phyloP scores from a whole-genome alignment of 2,329 filamentous ascomycete genomes.

The Huntiella savannae region DNA sequence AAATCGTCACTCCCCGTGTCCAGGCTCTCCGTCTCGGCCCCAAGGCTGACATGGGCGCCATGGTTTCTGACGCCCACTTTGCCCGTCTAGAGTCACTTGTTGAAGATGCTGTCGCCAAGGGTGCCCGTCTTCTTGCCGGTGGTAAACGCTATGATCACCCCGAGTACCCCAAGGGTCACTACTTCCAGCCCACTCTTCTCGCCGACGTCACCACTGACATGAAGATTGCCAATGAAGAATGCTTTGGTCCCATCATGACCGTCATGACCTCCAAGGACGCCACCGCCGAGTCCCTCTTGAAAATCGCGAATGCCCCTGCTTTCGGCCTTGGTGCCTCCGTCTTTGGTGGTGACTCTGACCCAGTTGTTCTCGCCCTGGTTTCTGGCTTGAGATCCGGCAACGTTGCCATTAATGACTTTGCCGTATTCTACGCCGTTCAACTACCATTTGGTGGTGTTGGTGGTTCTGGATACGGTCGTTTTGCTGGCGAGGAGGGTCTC shows the following conservation, averaged over 20 bases:
- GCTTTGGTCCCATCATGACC: conserved; percentile 81
- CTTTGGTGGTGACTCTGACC: conserved; percentile 49
- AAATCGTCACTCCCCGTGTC: conserved; percentile 54
- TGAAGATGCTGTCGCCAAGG: conserved; percentile 53
- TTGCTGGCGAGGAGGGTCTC: conserved; percentile 78
- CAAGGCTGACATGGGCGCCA: conserved; percentile 66
- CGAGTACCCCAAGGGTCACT: conserved; percentile 59
- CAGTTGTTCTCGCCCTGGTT: conserved; percentile 45
- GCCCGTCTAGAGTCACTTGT: conserved; percentile 58
- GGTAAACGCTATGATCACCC: conserved; percentile 57
- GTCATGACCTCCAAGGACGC: conserved; percentile 57
- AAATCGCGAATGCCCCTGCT: conserved; percentile 62
- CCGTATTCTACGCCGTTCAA: conserved; percentile 79
- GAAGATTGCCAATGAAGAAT: conserved; percentile 75
- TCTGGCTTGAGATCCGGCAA: conserved; percentile 60
- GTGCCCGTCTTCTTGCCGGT: conserved; percentile 65
- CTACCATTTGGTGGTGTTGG: conserved; percentile 84
- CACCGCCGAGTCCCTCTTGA: conserved; percentile 42
- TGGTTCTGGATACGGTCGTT: conserved; percentile 80
- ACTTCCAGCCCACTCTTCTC: conserved; percentile 80
- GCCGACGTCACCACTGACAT: conserved; percentile 75
- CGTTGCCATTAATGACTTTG: conserved; percentile 93
- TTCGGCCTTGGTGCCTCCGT: conserved; percentile 83
- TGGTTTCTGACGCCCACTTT: conserved; percentile 68
- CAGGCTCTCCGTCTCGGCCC: conserved; percentile 57